Base-by-base conservation (phyloP, 2,329 filamentous ascomycete species). In the Penicillium hesseltinei region DNA sequence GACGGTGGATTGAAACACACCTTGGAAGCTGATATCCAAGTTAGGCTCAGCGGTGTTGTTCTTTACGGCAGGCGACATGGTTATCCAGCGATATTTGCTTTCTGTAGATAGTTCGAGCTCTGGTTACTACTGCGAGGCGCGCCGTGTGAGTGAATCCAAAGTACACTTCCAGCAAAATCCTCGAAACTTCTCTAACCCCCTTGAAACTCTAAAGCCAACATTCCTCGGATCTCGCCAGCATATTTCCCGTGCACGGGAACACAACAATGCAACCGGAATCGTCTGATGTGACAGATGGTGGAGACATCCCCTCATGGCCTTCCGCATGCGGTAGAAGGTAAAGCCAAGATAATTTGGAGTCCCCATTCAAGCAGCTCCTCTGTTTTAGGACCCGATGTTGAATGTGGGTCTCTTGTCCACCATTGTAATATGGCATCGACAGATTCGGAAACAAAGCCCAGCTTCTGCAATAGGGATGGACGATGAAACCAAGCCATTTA, bases 31-130 rank as follows among this genome's bases (percentile, higher is more conserved):
- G 40, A 69, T 64, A 40, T 69, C 64, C 51, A 69, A 45, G 35
- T 67, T 68, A 15, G 70, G 66, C 57, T 88, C 84, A 3, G 46
- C 15, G 2, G 51, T 46, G 39, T 35, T 56, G 33, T 56, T 59
- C 50, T 61, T 66, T 6, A 66, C 45, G 2, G 65, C 63, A 15
- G 65, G 65, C 33, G 65, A 66, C 65, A 67, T 67, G 29, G 8
- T 38, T 35, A 21, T 36, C 25, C 17, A 45, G 36, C 23, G 2
- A n/a, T 17, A 2, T 5, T 31, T 42, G 17, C 2, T 11, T 40
- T 36, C 25, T 43, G 43, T 19, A 15, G 15, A 25, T 27, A 21
- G 17, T 29, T 36, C 3, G n/a, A 35, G n/a, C 4, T 49, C 10
- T 47, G n/a, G 7, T 19, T 39, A 46, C 5, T 17, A 21, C 15